Evolutionary conservation across 192 early-diverging fungal genomes (phyloP).

Genomic region (Borealophlyctis nickersoniae): DNA sequence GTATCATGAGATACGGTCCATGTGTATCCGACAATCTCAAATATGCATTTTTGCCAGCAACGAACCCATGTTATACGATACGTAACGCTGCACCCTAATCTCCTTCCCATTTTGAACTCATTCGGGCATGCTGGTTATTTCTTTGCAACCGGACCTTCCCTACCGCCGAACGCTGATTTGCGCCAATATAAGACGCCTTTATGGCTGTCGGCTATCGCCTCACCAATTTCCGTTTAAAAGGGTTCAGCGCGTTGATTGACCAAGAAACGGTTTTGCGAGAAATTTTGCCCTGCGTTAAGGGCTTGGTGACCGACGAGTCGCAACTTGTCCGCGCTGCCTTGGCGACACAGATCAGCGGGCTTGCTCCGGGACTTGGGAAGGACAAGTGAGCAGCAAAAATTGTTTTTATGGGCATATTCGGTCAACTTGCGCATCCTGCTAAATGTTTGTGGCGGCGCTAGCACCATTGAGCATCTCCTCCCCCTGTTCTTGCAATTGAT

Average conservation of each 20-base stretch:
- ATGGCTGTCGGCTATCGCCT: too few species aligned
- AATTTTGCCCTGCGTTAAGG: conserved; percentile 87
- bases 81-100: too few species aligned
- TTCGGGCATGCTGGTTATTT: too few species aligned
- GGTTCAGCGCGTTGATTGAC: conserved; percentile 72
- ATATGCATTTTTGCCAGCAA: too few species aligned
- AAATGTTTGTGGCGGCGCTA: conserved; percentile 29
- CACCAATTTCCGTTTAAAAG: too few species aligned
- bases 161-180: too few species aligned
- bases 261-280: conserved; percentile 73
- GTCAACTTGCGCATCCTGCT: background rate
- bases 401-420: background rate
- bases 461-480: conserved; percentile 90
- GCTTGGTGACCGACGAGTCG: conserved; percentile 91
- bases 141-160: too few species aligned
- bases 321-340: conserved; percentile 94
- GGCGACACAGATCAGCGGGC: conserved; percentile 92
- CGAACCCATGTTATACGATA: too few species aligned
- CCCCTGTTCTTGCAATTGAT: conserved; percentile 95
- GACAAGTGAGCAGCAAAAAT: conserved; percentile 58
- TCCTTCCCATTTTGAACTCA: too few species aligned
- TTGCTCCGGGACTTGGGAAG: conserved; percentile 94
- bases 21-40: too few species aligned
- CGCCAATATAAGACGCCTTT: too few species aligned
- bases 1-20: too few species aligned